Conservation (phyloP, 106 monocot species). For the Apostasia shenzhenica region DNA sequence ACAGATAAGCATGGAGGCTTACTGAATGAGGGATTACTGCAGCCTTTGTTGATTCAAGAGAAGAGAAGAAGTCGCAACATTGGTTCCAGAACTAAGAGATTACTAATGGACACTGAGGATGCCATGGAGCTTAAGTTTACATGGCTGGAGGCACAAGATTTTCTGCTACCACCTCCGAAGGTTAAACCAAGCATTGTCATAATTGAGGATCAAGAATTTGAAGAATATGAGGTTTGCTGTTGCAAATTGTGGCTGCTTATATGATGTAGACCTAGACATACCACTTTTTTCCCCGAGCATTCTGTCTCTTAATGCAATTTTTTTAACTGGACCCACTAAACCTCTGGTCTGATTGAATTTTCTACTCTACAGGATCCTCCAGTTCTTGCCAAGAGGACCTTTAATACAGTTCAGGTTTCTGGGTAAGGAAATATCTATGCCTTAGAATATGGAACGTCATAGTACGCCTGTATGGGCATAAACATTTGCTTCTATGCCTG, state of each 20-base stretch:
- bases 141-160: conserved; percentile 95
- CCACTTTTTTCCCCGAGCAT: too few relatives aligned
- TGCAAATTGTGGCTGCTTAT: too few relatives aligned
- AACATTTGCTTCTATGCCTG: too few relatives aligned
- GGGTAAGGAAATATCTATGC: conserved; percentile 41
- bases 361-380: conserved; percentile 70
- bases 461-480: too few relatives aligned
- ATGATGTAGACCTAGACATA: too few relatives aligned
- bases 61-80: conserved; percentile 65
- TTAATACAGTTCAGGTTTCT: conserved; percentile 56
- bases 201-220: conserved; percentile 92
- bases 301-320: too few relatives aligned
- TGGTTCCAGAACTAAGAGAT: conserved; percentile 68
- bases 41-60: conserved; percentile 30
- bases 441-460: too few relatives aligned
- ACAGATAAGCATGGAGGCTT: conserved; percentile 39
- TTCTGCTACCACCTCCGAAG: conserved; percentile 71
- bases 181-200: conserved; percentile 75
- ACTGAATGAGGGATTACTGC: conserved; percentile 48
- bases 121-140: conserved; percentile 82
- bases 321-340: neutral
- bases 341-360: conserved; percentile 7
- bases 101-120: conserved; percentile 80
- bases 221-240: conserved; percentile 88
- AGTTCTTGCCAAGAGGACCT: conserved; percentile 76